Evolutionary conservation across 1,284 basidiomycete genomes (phyloP).

Genomic region (Cystobasidium sp.): DNA sequence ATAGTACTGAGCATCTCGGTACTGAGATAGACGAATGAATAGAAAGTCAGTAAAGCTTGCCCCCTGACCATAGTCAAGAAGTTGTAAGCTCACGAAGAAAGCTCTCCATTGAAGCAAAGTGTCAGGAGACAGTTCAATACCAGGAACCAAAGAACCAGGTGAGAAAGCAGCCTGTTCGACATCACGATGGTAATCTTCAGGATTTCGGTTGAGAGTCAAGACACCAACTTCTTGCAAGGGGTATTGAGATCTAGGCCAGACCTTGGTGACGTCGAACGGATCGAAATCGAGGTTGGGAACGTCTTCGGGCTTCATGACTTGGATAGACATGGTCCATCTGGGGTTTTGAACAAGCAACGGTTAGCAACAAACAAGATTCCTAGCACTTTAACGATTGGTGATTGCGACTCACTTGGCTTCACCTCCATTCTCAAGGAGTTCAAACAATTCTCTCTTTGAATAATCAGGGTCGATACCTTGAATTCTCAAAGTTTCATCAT

Average conservation of each 20-base stretch:
- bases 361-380: neutral
- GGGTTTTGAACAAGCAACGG: neutral
- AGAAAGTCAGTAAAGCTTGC: neutral
- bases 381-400: neutral
- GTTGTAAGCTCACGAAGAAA: conserved; percentile 53
- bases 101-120: conserved; percentile 55
- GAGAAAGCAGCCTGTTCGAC: conserved; percentile 58
- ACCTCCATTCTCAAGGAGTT: conserved; percentile 58
- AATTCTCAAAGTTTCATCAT: conserved; percentile 56
- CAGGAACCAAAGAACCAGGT: conserved; percentile 56
- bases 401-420: conserved; percentile 50
- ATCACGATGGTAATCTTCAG: conserved; percentile 57
- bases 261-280: conserved; percentile 59
- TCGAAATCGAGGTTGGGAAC: conserved; percentile 56
- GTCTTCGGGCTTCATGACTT: conserved; percentile 58
- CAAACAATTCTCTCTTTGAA: conserved; percentile 57
- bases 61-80: too few relatives aligned
- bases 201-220: conserved; percentile 58
- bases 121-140: conserved; percentile 56
- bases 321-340: conserved; percentile 48
- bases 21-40: conserved; percentile 42
- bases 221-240: conserved; percentile 59
- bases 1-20: conserved; percentile 55
- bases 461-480: conserved; percentile 59
- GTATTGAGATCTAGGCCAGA: conserved; percentile 53